Conservation (phyloP, 169 alveolate genomes). For the Cryptosporidium baileyi region DNA sequence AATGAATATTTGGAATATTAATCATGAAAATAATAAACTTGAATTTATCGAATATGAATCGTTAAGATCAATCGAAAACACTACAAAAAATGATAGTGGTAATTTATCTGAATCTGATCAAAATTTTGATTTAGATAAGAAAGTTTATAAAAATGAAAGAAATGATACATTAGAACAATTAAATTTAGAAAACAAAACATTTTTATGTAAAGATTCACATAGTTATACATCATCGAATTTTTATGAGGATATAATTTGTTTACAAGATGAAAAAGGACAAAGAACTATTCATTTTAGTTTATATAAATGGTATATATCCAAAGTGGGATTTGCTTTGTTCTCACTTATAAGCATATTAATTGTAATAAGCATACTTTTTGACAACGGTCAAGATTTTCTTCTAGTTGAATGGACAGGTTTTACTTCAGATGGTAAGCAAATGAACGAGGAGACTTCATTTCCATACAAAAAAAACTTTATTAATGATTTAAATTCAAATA, state of each 20-base stretch:
- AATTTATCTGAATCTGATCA: not conserved
- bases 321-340: slow-evolving; percentile 18
- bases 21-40: not conserved
- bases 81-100: not conserved
- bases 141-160: not conserved
- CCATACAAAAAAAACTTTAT: not conserved
- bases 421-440: slow-evolving; percentile 30
- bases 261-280: slow-evolving; percentile 22
- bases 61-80: not conserved
- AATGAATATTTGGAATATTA: slow-evolving; percentile 40
- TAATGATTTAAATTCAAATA: not conserved
- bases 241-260: slow-evolving; percentile 46
- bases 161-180: not conserved
- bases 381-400: slow-evolving; percentile 44
- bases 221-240: slow-evolving; percentile 32
- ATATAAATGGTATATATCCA: slow-evolving; percentile 39
- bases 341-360: not conserved
- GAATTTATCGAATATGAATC: not conserved
- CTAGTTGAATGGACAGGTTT: slow-evolving; percentile 63
- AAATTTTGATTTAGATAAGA: not conserved
- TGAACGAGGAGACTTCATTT: too few relatives aligned
- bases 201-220: not conserved
- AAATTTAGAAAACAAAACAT: not conserved
- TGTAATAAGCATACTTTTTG: not conserved
- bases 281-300: slow-evolving; percentile 15